Percentiles rank a stretch among this genome's conserved stretches.
Evolutionary conservation across 768 basidiomycete genomes (phyloP).

Genomic region (Rhodocollybia butyracea): DNA sequence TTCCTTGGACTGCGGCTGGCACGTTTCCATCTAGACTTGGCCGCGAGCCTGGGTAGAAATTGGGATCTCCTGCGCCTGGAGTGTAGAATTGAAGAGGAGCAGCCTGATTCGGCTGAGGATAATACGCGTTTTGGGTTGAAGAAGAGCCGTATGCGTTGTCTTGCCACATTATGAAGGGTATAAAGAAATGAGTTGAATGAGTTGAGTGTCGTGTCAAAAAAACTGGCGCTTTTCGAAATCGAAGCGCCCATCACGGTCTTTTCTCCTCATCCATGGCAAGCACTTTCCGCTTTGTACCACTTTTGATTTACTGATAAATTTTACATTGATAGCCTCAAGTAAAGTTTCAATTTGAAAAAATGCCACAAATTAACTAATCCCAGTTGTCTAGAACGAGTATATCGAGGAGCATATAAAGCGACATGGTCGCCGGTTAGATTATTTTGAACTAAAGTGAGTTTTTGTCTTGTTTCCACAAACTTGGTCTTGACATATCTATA

Average conservation of each 20-base stretch:
- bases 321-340: constrained; percentile 61
- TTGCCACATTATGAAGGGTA: constrained; percentile 63
- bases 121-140: constrained; percentile 60
- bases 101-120: constrained; percentile 46
- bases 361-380: not conserved
- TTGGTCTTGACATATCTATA: constrained; percentile 22
- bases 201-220: constrained; percentile 8
- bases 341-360: constrained; percentile 11
- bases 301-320: constrained; percentile 29
- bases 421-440: constrained; percentile 93
- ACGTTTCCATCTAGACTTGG: constrained; percentile 77
- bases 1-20: constrained; percentile 41
- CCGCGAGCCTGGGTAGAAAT: constrained; percentile 68
- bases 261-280: too few species aligned
- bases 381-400: constrained; percentile 80
- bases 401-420: constrained; percentile 99
- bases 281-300: not conserved
- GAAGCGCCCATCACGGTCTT: too few species aligned
- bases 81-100: constrained; percentile 77
- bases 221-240: too few species aligned
- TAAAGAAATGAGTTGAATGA: not conserved
- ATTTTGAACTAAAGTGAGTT: constrained; percentile 90
- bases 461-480: constrained; percentile 5
- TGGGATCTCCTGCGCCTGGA: constrained; percentile 50
- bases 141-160: constrained; percentile 61